A percentile compares a stretch with the other conserved stretches of the same genome.
These are phyloP conservation scores for Penicillium coprophilum DNA, from an alignment of 495 filamentous ascomycete species.

Conservation along the genomic window DNA sequence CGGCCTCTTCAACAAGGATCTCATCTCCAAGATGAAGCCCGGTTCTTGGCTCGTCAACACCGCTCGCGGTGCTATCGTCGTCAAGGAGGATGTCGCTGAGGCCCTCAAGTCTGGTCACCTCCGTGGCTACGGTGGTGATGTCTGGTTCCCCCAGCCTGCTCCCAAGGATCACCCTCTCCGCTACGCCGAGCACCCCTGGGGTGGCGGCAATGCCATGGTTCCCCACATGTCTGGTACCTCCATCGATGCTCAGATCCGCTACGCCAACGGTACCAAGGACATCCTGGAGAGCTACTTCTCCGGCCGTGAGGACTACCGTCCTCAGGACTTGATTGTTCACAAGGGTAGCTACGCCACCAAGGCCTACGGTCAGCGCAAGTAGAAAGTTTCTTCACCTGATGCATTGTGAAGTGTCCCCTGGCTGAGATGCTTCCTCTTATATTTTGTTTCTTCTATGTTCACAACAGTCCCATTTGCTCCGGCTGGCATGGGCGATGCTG, in stretches of 20 bases:
- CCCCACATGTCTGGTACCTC: conserved; percentile 98
- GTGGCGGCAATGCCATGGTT: conserved; percentile 96
- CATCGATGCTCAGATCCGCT: conserved; percentile 94
- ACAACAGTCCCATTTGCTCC: conserved; percentile 13
- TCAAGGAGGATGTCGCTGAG: conserved; percentile 97
- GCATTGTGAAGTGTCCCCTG: background rate
- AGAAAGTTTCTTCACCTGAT: conserved; percentile 33
- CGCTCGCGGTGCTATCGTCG: conserved; percentile 96
- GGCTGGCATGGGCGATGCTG: conserved; percentile 17
- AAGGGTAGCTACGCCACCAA: conserved; percentile 93
- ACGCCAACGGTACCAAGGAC: conserved; percentile 82
- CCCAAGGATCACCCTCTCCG: conserved; percentile 93
- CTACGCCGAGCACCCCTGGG: conserved; percentile 89
- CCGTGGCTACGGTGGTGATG: conserved; percentile 94
- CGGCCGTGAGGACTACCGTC: conserved; percentile 81
- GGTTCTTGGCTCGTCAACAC: conserved; percentile 98
- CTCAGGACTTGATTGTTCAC: conserved; percentile 89
- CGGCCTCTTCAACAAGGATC: conserved; percentile 98
- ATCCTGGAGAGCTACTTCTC: conserved; percentile 90
- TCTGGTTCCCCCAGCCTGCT: conserved; percentile 92
- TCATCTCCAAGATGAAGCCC: conserved; percentile 99
- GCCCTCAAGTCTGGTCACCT: conserved; percentile 92
- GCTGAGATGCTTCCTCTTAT: conserved; percentile 4
- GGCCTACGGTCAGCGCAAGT: conserved; percentile 83
- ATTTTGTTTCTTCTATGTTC: conserved; percentile 15